Base-by-base conservation (phyloP, 2,329 filamentous ascomycete species). In the Fusarium anthophilum region DNA sequence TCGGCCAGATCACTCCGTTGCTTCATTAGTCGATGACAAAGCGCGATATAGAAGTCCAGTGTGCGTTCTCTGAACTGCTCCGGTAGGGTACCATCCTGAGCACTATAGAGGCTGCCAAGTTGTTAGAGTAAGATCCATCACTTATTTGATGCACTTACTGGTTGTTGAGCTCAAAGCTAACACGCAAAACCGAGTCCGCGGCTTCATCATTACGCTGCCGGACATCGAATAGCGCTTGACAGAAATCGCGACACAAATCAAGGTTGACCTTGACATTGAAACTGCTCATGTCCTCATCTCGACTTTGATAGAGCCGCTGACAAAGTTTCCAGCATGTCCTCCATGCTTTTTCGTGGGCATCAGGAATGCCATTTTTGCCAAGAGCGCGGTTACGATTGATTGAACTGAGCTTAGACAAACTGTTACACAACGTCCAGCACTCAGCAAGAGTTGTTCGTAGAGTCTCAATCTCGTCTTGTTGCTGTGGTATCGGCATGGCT, bases 1-100 rank as follows among this genome's bases (percentile, higher is more conserved):
- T 93, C 92, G 1, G 91, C 91, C 5, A 95, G 82, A 35, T 94
- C 92, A 60, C 90, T 93, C 65, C 94, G 90, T 81, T 98, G 94
- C 81, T 97, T 98, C 95, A 98, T 98, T n/a, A 98, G 84, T 44
- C 96, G 91, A 81, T 98, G 96, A 79, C 96, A 98, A 6, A 98
- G 83, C 0, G 96, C 97, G 75, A 98, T 93, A 79, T 98, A 98
- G 78, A 98, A 98, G 78, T 98, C 96, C 64, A 98, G 83, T 0
- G 96, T 98, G 66, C 95, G 88, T 82, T 98, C 95, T 59, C 93
- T 90, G 80, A 98, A 98, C 2, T 92, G 91, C 78, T 97, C 94
- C 0, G 95, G 96, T 8, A 98, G 86, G 62, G 90, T 92, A 38
- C 83, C 86, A 75, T 97, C 94, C 78, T 98, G 94, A 2, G 94